phyloP scores from a whole-genome alignment of 768 basidiomycete species.

The Hypholoma sublateritium region DNA sequence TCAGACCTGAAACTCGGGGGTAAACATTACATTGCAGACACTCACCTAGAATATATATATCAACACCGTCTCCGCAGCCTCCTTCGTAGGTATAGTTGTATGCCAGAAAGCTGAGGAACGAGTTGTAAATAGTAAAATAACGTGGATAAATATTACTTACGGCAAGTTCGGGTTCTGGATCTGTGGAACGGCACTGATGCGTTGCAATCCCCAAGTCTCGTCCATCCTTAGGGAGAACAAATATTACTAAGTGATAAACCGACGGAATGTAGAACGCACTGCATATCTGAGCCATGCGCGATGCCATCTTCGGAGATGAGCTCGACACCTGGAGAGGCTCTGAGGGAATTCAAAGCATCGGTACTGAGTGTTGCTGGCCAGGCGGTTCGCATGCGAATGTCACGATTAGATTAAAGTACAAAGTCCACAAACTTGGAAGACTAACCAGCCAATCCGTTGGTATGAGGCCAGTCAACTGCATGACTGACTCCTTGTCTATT shows the following conservation, averaged over 20 bases:
- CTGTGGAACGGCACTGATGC: constrained; percentile 18
- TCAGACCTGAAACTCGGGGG: background rate
- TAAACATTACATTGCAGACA: background rate
- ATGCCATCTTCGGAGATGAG: constrained; percentile 30
- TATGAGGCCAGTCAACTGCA: constrained; percentile 23
- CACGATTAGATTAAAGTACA: background rate
- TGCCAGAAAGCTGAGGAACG: constrained; percentile 12
- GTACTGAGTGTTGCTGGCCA: constrained; percentile 13
- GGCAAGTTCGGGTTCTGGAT: constrained; percentile 10
- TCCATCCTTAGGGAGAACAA: background rate
- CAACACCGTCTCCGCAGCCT: constrained; percentile 33
- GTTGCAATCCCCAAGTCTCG: constrained; percentile 28
- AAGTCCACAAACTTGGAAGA: background rate
- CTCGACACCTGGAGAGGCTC: constrained; percentile 25
- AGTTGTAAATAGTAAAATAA: background rate
- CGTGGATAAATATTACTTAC: background rate
- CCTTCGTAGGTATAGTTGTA: constrained; percentile 31
- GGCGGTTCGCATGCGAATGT: constrained; percentile 6
- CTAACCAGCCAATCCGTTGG: constrained; percentile 33
- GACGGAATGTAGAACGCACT: constrained; percentile 12
- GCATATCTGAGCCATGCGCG: constrained; percentile 21
- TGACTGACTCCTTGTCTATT: constrained; percentile 2
- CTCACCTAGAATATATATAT: constrained; percentile 40
- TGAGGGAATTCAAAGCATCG: constrained; percentile 22
- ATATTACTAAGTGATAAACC: background rate